Percentiles rank a stretch among this genome's conserved stretches.
Conservation (phyloP, 108 stramenopile species). For the Aurantiochytrium sp. region DNA sequence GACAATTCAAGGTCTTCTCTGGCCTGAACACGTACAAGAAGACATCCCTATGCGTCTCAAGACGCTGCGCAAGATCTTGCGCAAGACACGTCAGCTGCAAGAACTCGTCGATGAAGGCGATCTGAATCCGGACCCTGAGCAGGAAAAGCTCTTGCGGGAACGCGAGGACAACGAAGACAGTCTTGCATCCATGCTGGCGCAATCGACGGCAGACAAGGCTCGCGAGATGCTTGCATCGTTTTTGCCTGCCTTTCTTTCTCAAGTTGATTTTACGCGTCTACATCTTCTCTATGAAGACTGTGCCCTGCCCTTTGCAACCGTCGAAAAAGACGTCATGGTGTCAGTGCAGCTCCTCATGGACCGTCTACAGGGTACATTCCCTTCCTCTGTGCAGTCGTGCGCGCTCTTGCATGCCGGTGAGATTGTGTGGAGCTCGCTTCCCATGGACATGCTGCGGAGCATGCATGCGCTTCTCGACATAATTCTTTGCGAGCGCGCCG, state of each 20-base stretch:
- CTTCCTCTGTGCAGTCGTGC: neutral
- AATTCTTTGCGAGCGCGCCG: neutral
- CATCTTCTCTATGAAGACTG: neutral
- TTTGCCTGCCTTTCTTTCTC: neutral
- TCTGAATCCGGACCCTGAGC: conserved; percentile 5
- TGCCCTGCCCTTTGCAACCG: neutral
- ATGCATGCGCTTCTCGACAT: neutral
- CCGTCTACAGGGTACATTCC: neutral
- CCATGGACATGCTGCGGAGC: neutral
- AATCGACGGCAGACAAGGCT: neutral
- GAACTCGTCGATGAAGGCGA: conserved; percentile 18
- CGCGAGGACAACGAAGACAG: neutral
- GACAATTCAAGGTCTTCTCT: neutral
- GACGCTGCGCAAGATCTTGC: neutral
- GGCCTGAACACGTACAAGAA: neutral
- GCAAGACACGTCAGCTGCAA: neutral
- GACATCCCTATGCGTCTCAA: neutral
- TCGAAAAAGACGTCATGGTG: neutral
- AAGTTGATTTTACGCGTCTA: neutral
- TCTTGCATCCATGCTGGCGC: neutral
- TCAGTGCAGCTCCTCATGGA: neutral
- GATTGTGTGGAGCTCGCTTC: neutral
- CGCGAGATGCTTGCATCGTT: neutral
- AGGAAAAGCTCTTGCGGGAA: neutral
- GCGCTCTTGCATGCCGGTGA: neutral